Conservation (phyloP, 1,139 yeast species). For the Lodderomyces elongisporus region DNA sequence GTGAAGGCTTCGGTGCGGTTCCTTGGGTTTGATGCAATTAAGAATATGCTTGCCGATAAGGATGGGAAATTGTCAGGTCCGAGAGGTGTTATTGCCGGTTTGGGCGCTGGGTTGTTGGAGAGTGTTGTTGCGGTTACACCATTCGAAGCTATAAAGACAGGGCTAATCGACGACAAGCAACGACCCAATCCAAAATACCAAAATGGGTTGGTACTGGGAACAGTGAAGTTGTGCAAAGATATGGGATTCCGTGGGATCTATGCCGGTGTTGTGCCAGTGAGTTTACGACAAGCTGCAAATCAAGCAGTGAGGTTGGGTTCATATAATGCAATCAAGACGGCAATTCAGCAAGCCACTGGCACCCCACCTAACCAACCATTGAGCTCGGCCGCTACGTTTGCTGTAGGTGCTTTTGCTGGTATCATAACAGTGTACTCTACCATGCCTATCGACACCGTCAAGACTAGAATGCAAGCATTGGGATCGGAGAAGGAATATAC, state of each 20-base stretch:
- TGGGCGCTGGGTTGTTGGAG: conserved; percentile 93
- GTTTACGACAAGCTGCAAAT: conserved; percentile 92
- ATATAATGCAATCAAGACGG: conserved; percentile 79
- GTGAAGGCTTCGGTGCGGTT: conserved; percentile 93
- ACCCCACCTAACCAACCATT: conserved; percentile 69
- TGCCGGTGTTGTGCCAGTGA: conserved; percentile 87
- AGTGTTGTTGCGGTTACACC: conserved; percentile 94
- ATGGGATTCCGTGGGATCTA: conserved; percentile 81
- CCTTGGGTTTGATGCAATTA: conserved; percentile 86
- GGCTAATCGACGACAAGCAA: conserved; percentile 88
- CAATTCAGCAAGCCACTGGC: conserved; percentile 68
- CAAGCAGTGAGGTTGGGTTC: conserved; percentile 93
- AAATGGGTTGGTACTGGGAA: conserved; percentile 57
- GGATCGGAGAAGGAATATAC: conserved; percentile 69
- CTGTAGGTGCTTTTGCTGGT: conserved; percentile 91
- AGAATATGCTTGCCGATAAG: conserved; percentile 68
- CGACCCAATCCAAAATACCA: conserved; percentile 71
- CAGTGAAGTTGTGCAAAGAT: conserved; percentile 62
- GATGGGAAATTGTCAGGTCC: conserved; percentile 86
- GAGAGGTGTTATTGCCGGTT: conserved; percentile 88
- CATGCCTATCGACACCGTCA: conserved; percentile 97
- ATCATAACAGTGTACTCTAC: conserved; percentile 90
- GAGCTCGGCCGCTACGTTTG: conserved; percentile 73
- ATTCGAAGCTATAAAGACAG: conserved; percentile 94
- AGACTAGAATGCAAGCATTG: conserved; percentile 95